Evolutionary conservation across 495 filamentous ascomycete genomes (phyloP).

Genomic region (Acidiella bohemica): DNA sequence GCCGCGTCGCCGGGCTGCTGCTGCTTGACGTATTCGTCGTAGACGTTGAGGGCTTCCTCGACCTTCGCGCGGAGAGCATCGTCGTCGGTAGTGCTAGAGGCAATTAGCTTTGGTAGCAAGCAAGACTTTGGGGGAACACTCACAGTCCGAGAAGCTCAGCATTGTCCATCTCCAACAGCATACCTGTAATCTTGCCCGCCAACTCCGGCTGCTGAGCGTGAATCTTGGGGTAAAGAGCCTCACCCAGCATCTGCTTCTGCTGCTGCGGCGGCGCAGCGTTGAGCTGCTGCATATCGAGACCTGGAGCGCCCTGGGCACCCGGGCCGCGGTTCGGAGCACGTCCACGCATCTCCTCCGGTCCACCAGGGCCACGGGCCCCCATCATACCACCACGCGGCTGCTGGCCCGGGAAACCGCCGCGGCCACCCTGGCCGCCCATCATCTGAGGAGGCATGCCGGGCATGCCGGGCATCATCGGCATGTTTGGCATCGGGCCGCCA

Average conservation of each 20-base stretch:
- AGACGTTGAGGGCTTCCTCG: slow-evolving; percentile 88
- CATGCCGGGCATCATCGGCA: slow-evolving; percentile 55
- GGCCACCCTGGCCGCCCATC: slow-evolving; percentile 41
- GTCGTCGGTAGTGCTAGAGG: slow-evolving; percentile 70
- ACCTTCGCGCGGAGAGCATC: slow-evolving; percentile 85
- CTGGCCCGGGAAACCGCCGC: slow-evolving; percentile 39
- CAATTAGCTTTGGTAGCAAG: slow-evolving; percentile 24
- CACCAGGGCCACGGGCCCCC: slow-evolving; percentile 24
- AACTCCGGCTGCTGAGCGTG: slow-evolving; percentile 81
- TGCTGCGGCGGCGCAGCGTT: slow-evolving; percentile 45
- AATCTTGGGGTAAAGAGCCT: slow-evolving; percentile 97
- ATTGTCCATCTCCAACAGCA: slow-evolving; percentile 99
- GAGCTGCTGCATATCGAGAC: slow-evolving; percentile 36
- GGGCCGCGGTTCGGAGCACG: slow-evolving; percentile 16
- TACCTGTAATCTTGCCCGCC: slow-evolving; percentile 98
- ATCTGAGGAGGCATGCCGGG: slow-evolving; percentile 48
- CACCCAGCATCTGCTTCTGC: slow-evolving; percentile 97
- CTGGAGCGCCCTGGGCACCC: slow-evolving; percentile 21
- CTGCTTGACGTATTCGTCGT: slow-evolving; percentile 95
- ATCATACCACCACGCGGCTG: slow-evolving; percentile 35
- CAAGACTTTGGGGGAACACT: slow-evolving; percentile 35
- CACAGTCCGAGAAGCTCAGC: slow-evolving; percentile 84
- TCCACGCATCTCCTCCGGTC: slow-evolving; percentile 25
- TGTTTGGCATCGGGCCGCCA: slow-evolving; percentile 54
- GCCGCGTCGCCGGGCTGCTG: slow-evolving; percentile 33